Conservation (phyloP, 73 alveolate genomes). For the Paraurostyla sp. region DNA sequence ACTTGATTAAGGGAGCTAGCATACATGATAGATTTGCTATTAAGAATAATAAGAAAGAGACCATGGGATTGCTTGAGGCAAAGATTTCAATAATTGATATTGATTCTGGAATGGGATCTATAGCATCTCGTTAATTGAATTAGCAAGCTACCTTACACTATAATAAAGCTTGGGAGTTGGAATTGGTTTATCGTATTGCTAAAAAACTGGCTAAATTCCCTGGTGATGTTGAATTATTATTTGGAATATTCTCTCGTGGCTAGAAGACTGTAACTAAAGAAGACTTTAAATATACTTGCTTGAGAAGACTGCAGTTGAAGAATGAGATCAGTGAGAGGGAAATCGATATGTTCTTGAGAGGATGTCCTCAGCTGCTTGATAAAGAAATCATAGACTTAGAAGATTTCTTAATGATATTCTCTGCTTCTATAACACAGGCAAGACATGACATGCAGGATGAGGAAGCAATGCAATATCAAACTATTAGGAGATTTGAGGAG, state of each 20-base stretch:
- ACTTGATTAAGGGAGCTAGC: constrained; percentile 75
- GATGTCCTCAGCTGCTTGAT: background rate
- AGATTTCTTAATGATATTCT: constrained; percentile 6
- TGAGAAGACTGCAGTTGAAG: constrained; percentile 30
- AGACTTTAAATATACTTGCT: constrained; percentile 54
- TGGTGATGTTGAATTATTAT: constrained; percentile 60
- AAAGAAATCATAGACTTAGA: background rate
- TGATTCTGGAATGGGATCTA: constrained; percentile 30
- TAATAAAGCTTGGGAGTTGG: constrained; percentile 67
- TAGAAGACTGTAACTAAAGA: constrained; percentile 50
- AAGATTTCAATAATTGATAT: constrained; percentile 77
- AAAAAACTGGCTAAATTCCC: constrained; percentile 60
- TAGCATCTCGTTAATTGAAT: constrained; percentile 44
- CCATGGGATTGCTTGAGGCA: constrained; percentile 79
- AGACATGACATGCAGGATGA: constrained; percentile 8
- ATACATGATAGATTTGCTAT: constrained; percentile 83
- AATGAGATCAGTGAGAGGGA: constrained; percentile 28
- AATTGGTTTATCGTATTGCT: constrained; percentile 52
- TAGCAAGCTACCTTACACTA: constrained; percentile 44
- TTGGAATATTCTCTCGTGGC: constrained; percentile 58
- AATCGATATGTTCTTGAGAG: constrained; percentile 52
- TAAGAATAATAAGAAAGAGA: constrained; percentile 68
- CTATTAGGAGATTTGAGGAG: constrained; percentile 5
- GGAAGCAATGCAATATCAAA: background rate
- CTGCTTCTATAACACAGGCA: constrained; percentile 4